phyloP scores from a whole-genome alignment of 129 eudicot species.

The Tagetes patula region DNA sequence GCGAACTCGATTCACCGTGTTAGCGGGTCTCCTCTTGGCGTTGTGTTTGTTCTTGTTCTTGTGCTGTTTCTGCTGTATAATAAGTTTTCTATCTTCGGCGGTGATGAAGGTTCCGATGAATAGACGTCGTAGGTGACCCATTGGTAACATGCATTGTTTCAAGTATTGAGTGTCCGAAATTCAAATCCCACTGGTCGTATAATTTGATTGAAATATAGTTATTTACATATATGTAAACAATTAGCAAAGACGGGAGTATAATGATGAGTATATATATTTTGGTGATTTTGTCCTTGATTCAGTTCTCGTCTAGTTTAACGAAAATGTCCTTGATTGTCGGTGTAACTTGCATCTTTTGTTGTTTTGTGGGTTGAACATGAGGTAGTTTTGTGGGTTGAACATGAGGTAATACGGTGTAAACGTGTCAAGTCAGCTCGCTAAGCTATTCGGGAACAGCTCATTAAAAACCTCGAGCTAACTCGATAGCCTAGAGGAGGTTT shows the following conservation, averaged over 20 bases:
- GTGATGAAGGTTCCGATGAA: conserved; percentile 73
- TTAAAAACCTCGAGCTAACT: no score
- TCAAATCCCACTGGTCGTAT: background rate
- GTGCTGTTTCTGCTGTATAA: conserved; percentile 70
- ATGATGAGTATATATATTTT: background rate
- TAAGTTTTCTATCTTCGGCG: conserved; percentile 76
- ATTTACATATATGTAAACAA: background rate
- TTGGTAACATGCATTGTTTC: no score
- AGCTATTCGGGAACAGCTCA: no score
- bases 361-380: no score
- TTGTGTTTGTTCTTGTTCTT: conserved; percentile 68
- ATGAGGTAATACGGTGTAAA: no score
- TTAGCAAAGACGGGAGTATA: background rate
- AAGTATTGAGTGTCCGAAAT: no score
- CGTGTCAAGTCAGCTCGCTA: no score
- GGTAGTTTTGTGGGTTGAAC: no score
- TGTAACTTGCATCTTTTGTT: no score
- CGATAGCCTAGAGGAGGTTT: no score
- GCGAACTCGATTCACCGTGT: conserved; percentile 83
- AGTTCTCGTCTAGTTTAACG: conserved; percentile 6
- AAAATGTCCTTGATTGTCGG: conserved; percentile 6
- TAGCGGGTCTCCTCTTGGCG: conserved; percentile 92
- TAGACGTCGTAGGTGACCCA: background rate
- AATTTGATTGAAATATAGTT: background rate
- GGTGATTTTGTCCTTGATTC: background rate